Evolutionary conservation across 805 yeast genomes (phyloP).

Genomic region (Candida quercuum): DNA sequence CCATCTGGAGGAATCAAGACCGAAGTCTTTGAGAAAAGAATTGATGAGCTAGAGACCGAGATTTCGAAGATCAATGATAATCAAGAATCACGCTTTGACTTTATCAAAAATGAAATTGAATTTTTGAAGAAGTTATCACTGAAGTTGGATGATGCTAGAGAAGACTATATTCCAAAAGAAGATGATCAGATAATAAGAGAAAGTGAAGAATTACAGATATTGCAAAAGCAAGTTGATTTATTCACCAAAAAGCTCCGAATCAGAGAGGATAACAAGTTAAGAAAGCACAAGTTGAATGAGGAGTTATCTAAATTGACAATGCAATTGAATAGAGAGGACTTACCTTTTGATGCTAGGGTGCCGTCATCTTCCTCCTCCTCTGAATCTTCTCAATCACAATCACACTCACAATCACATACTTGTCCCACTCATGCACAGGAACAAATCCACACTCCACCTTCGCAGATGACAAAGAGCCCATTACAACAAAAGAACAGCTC

Average conservation of each 20-base stretch:
- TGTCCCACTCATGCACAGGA: too few species aligned
- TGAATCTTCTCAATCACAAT: too few species aligned
- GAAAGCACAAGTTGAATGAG: conserved; percentile 28
- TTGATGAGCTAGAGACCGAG: conserved; percentile 1
- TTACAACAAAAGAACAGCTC: background rate
- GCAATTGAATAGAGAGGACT: conserved; percentile 15
- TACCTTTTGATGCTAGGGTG: background rate
- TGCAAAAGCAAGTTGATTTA: conserved; percentile 28
- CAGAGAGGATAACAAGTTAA: conserved; percentile 30
- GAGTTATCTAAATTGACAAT: conserved; percentile 24
- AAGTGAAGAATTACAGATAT: conserved; percentile 27
- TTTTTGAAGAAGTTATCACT: conserved; percentile 15
- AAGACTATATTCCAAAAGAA: conserved; percentile 14
- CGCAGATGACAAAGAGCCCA: background rate
- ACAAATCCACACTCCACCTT: background rate
- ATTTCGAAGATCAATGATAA: conserved; percentile 2
- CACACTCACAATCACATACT: too few species aligned
- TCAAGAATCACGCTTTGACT: conserved; percentile 13
- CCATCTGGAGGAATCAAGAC: too few species aligned
- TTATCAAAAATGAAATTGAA: conserved; percentile 17
- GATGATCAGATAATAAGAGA: conserved; percentile 30
- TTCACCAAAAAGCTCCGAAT: conserved; percentile 27
- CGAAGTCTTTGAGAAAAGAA: conserved; percentile 5
- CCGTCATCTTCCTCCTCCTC: background rate
- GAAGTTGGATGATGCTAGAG: background rate